A percentile compares a stretch with the other conserved stretches of the same genome.
Evolutionary conservation across 1,284 basidiomycete species (phyloP).

Genomic region (Porogramme epimiltina): DNA sequence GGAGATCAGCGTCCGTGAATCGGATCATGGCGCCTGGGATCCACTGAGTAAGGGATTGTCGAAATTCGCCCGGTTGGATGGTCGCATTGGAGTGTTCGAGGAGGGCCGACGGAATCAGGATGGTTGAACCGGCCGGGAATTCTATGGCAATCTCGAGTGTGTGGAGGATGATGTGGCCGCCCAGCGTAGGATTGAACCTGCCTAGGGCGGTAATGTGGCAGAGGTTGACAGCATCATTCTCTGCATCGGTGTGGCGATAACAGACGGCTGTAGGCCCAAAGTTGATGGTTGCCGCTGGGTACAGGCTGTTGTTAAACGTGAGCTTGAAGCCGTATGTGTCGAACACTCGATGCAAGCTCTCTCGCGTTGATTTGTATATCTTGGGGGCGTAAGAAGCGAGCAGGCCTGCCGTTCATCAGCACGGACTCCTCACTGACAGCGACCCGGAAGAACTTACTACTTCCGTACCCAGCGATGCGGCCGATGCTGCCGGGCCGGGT

Average conservation of each 20-base stretch:
- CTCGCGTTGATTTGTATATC: too few relatives aligned
- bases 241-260: neutral
- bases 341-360: too few relatives aligned
- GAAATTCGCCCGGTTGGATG: neutral
- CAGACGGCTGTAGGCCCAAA: neutral
- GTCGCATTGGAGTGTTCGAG: slow-evolving; percentile 27
- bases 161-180: slow-evolving; percentile 29
- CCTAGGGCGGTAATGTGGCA: slow-evolving; percentile 29
- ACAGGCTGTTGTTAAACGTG: neutral
- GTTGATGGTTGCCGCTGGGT: slow-evolving; percentile 1
- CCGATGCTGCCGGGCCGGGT: too few relatives aligned
- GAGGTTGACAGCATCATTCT: neutral
- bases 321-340: too few relatives aligned
- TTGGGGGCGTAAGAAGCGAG: too few relatives aligned
- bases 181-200: slow-evolving; percentile 19
- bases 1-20: too few relatives aligned
- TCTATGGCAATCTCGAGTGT: slow-evolving; percentile 24
- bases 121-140: slow-evolving; percentile 23
- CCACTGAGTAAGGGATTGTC: neutral
- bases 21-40: too few relatives aligned
- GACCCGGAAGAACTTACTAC: too few relatives aligned
- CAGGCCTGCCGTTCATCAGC: too few relatives aligned
- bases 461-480: too few relatives aligned
- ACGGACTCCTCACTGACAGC: too few relatives aligned
- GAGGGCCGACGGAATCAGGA: slow-evolving; percentile 30